Percentiles rank a stretch among this genome's conserved stretches.
Evolutionary conservation across 495 filamentous ascomycete genomes (phyloP).

Genomic region (Aspergillus diversus): DNA sequence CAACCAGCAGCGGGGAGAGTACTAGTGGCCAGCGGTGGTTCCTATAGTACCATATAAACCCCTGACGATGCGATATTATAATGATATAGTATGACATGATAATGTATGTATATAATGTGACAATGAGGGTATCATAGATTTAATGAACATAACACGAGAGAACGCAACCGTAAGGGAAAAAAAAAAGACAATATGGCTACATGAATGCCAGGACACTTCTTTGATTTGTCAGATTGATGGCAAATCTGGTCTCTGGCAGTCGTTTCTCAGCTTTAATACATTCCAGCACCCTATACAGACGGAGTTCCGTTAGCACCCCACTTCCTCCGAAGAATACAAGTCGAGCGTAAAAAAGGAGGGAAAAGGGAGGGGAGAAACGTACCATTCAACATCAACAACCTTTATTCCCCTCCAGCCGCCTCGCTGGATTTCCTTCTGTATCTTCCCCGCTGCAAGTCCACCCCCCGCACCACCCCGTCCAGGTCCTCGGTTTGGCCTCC

Average conservation of each 20-base stretch:
- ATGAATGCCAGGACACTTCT: slow-evolving; percentile 59
- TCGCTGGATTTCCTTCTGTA: slow-evolving; percentile 78
- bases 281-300: slow-evolving; percentile 65
- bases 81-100: slow-evolving; percentile 25
- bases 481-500: slow-evolving; percentile 52
- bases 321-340: not conserved
- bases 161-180: not conserved
- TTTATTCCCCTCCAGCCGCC: slow-evolving; percentile 65
- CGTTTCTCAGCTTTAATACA: slow-evolving; percentile 76
- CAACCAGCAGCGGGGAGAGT: slow-evolving; percentile 22
- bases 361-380: slow-evolving; percentile 32
- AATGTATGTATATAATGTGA: slow-evolving; percentile 35
- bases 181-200: slow-evolving; percentile 14
- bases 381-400: slow-evolving; percentile 86
- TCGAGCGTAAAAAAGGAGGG: slow-evolving; percentile 9
- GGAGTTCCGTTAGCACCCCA: slow-evolving; percentile 2
- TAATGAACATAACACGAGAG: slow-evolving; percentile 13
- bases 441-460: slow-evolving; percentile 76
- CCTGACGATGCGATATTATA: slow-evolving; percentile 15
- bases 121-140: slow-evolving; percentile 29
- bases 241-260: slow-evolving; percentile 74
- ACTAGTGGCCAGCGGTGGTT: slow-evolving; percentile 24
- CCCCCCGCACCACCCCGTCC: slow-evolving; percentile 63
- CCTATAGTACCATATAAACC: slow-evolving; percentile 19
- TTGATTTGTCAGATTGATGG: slow-evolving; percentile 62